Percentiles rank a stretch among this genome's conserved stretches.
Evolutionary conservation across 192 early-diverging fungal species (phyloP).

Genomic region (Entomortierella lignicola): DNA sequence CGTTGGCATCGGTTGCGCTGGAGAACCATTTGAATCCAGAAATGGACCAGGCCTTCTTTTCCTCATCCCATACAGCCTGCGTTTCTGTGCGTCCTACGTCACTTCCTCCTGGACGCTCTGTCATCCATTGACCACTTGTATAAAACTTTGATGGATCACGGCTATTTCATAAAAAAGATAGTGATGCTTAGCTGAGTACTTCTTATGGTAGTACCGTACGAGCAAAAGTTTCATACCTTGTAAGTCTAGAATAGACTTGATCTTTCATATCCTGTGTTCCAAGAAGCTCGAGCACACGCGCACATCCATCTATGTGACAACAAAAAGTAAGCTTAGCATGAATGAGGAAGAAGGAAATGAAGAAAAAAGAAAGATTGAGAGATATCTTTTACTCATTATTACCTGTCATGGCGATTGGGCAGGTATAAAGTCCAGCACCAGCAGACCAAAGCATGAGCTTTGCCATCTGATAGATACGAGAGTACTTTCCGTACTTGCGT

Average conservation of each 20-base stretch:
- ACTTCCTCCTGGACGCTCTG: slow-evolving; percentile 75
- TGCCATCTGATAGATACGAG: slow-evolving; percentile 72
- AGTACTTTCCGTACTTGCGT: slow-evolving; percentile 59
- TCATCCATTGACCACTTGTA: slow-evolving; percentile 85
- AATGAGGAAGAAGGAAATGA: slow-evolving; percentile 3
- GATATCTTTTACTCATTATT: too few relatives aligned
- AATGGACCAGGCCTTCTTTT: slow-evolving; percentile 59
- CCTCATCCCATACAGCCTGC: slow-evolving; percentile 59
- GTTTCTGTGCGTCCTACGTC: slow-evolving; percentile 79
- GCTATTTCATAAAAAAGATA: slow-evolving; percentile 14
- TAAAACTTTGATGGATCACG: slow-evolving; percentile 73
- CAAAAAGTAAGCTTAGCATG: too few relatives aligned
- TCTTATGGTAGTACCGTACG: too few relatives aligned
- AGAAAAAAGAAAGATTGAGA: slow-evolving; percentile 16
- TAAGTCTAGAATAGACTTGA: slow-evolving; percentile 55
- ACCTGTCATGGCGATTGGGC: slow-evolving; percentile 84
- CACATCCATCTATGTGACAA: slow-evolving; percentile 68
- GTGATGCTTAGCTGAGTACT: too few relatives aligned
- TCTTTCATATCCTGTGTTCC: slow-evolving; percentile 66
- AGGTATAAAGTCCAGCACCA: slow-evolving; percentile 65
- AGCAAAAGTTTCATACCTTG: slow-evolving; percentile 51
- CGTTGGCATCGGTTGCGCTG: slow-evolving; percentile 75
- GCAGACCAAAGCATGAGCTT: slow-evolving; percentile 72
- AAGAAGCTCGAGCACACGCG: slow-evolving; percentile 69
- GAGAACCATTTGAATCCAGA: slow-evolving; percentile 83